phyloP scores from a whole-genome alignment of 345 rosid species.

The Euphorbia peplus region DNA sequence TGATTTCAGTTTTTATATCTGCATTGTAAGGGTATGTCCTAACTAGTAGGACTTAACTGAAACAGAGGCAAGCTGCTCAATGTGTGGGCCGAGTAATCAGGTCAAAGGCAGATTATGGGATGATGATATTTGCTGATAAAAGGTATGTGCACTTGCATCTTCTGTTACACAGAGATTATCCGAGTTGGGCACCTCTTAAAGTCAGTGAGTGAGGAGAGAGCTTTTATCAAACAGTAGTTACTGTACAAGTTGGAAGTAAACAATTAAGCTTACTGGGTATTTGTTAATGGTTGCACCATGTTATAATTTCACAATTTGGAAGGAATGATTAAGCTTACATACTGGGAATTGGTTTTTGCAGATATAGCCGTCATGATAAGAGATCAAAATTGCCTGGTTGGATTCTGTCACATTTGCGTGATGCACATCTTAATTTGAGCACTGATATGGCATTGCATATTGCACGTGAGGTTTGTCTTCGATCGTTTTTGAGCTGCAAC shows the following conservation, averaged over 20 bases:
- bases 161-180: background rate
- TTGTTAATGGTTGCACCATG: background rate
- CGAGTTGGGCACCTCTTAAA: background rate
- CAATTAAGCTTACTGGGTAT: slow-evolving; percentile 1
- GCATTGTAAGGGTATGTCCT: slow-evolving; percentile 10
- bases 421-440: slow-evolving; percentile 90
- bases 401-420: slow-evolving; percentile 86
- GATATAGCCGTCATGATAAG: slow-evolving; percentile 97
- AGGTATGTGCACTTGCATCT: slow-evolving; percentile 39
- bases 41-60: slow-evolving; percentile 15
- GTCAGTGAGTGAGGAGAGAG: background rate
- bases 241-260: background rate
- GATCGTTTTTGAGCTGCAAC: too few species aligned
- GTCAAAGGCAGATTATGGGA: slow-evolving; percentile 98
- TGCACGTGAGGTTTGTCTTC: slow-evolving; percentile 69
- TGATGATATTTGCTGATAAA: slow-evolving; percentile 99
- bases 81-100: slow-evolving; percentile 96
- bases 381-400: slow-evolving; percentile 95
- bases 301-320: too few species aligned
- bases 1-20: slow-evolving; percentile 1
- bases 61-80: slow-evolving; percentile 99
- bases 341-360: too few species aligned
- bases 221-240: background rate
- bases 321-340: too few species aligned
- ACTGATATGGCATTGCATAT: slow-evolving; percentile 94